A percentile compares a stretch with the other conserved stretches of the same genome.
Evolutionary conservation across 306 rosid genomes (phyloP).

Genomic region (Medicago arabica): DNA sequence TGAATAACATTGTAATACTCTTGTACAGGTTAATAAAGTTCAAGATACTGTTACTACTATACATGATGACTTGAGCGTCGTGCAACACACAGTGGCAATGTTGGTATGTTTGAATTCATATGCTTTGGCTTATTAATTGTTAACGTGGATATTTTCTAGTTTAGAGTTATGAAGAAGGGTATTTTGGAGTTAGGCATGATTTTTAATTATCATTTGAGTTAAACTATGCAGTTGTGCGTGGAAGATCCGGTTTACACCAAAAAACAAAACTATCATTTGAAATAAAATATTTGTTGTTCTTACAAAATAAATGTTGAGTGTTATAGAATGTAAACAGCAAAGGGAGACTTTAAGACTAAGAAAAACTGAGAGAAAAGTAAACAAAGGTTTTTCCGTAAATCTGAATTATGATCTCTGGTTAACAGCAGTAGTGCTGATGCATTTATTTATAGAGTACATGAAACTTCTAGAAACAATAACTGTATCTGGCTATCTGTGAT

Average conservation of each 20-base stretch:
- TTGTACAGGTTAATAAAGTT: slow-evolving; percentile 78
- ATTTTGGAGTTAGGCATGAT: slow-evolving; percentile 23
- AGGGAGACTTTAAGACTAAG: neutral
- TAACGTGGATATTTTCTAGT: slow-evolving; percentile 17
- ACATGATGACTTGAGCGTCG: slow-evolving; percentile 59
- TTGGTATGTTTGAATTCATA: slow-evolving; percentile 68
- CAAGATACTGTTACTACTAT: slow-evolving; percentile 59
- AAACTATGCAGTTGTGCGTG: too few relatives aligned
- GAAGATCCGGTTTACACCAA: too few relatives aligned
- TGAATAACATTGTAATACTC: slow-evolving; percentile 41
- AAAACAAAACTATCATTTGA: too few relatives aligned
- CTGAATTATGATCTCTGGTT: neutral
- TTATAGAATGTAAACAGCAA: neutral
- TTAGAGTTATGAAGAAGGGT: slow-evolving; percentile 28
- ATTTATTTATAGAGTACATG: neutral
- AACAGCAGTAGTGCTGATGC: neutral
- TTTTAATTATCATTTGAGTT: slow-evolving; percentile 16
- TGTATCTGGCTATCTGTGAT: neutral
- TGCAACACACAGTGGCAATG: slow-evolving; percentile 63
- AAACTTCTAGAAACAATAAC: slow-evolving; percentile 5
- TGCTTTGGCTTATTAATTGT: slow-evolving; percentile 38
- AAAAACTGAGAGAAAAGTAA: neutral
- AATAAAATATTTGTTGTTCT: too few relatives aligned
- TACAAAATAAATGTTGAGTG: neutral
- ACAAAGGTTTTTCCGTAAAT: neutral